These are phyloP conservation scores for Bretschneidera sinensis DNA, from an alignment of 345 rosid genomes.

Conservation along the genomic window DNA sequence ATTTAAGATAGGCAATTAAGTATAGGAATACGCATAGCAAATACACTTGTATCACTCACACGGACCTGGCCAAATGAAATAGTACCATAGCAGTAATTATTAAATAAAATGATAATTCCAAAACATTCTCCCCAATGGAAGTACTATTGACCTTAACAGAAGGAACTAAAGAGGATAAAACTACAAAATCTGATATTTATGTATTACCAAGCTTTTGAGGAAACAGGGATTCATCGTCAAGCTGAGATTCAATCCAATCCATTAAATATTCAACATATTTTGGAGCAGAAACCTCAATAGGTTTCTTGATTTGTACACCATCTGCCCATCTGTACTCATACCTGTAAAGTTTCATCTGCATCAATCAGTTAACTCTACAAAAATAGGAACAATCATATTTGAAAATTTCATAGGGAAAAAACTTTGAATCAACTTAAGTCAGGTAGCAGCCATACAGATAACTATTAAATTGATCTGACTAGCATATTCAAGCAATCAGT, in stretches of 20 bases:
- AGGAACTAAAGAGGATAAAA: slow-evolving; percentile 6
- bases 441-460: not conserved
- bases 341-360: slow-evolving; percentile 35
- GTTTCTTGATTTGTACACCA: slow-evolving; percentile 97
- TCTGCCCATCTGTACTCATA: slow-evolving; percentile 99
- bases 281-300: slow-evolving; percentile 98
- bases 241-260: slow-evolving; percentile 99
- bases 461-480: not conserved
- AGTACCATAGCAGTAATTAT: not conserved
- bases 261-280: slow-evolving; percentile 95
- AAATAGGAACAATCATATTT: not conserved
- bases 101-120: not conserved
- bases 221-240: slow-evolving; percentile 92
- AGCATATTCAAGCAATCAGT: not conserved
- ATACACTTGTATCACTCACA: not conserved
- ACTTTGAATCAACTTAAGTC: not conserved
- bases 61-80: not conserved
- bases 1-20: slow-evolving; percentile 6
- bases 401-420: not conserved
- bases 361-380: slow-evolving; percentile 13
- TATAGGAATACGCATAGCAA: not conserved
- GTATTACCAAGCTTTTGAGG: slow-evolving; percentile 94
- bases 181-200: not conserved
- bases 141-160: not conserved
- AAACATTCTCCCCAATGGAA: not conserved